Base-by-base conservation (phyloP, 202 grass and related monocot genomes). In the Digitaria exilis region DNA sequence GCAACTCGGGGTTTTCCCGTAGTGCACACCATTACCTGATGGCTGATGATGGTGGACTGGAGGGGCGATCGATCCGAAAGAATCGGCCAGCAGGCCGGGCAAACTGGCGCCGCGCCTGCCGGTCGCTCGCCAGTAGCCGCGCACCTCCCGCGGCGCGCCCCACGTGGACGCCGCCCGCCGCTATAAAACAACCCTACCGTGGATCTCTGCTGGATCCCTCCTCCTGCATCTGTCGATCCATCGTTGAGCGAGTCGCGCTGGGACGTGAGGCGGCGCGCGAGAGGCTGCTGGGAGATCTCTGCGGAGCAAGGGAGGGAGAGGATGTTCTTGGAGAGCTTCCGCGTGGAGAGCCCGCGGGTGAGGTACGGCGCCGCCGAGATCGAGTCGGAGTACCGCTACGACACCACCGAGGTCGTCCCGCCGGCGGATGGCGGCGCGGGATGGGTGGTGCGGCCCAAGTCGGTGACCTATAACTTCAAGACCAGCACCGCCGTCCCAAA, bases 261-360 rank as follows among this genome's bases (percentile, higher is more conserved):
- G 21, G 2, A 1, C 22, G 7, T 22, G 41, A 35, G 10, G 9
- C 75, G 26, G 41, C 46, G 19, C 4, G 21, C 21, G 52, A 22
- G 52, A 8, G 54, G 24, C 9, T 22, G 24, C 19, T 52, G 50
- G 8, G 22, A 25, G 22, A 58, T 25, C 22, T 58, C 15, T 14
- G 4, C 14, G 4, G 46, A 49, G 3, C n/a, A n/a, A 57, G 6
- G 0, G 29, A 16, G 30, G 22, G 9, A 45, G 21, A 88, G 43
- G 72, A 93, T 97, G 94, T 94, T 97, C 75, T 66, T 97, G 32
- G 94, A 97, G 88, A 75, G 88, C 15, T 97, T 97, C 82, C 90
- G 79, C n/a, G 92, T 94, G 45, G 90, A 97, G 29, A 97, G 94
- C 80, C 90, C 94, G 31, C 70, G 52, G 46, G 92, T 97, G 69